Conservation (phyloP, 2,329 filamentous ascomycete species). For the Cryphonectria nitschkei region DNA sequence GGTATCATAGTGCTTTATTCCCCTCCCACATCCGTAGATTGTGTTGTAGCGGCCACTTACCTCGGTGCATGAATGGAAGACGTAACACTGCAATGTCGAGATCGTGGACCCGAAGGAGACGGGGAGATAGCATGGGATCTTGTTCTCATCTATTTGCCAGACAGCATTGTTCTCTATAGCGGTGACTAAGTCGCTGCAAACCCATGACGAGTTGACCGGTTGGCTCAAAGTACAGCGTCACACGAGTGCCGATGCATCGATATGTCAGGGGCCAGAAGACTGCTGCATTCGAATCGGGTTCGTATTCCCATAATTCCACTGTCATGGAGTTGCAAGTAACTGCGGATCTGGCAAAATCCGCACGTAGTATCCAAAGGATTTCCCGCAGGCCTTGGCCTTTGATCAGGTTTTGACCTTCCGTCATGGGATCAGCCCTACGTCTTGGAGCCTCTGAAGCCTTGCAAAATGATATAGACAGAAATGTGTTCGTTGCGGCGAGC, state of each 20-base stretch:
- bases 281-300: neutral
- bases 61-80: neutral
- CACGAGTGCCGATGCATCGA: neutral
- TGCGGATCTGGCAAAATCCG: neutral
- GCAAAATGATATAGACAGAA: too few relatives aligned
- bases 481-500: neutral
- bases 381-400: neutral
- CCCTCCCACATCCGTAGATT: neutral
- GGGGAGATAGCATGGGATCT: neutral
- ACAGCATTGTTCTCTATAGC: neutral
- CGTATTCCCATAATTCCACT: neutral
- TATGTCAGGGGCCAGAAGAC: neutral
- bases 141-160: constrained; percentile 13
- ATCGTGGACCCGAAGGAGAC: neutral
- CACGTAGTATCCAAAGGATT: neutral
- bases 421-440: neutral
- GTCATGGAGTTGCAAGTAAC: neutral
- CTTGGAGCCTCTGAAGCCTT: neutral
- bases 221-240: neutral
- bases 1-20: neutral
- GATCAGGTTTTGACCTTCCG: neutral
- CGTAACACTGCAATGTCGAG: neutral
- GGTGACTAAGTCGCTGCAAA: neutral
- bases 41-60: neutral
- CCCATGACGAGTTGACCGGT: neutral